phyloP scores from a whole-genome alignment of 2,329 filamentous ascomycete genomes.

The Ceratocystis colombiana region DNA sequence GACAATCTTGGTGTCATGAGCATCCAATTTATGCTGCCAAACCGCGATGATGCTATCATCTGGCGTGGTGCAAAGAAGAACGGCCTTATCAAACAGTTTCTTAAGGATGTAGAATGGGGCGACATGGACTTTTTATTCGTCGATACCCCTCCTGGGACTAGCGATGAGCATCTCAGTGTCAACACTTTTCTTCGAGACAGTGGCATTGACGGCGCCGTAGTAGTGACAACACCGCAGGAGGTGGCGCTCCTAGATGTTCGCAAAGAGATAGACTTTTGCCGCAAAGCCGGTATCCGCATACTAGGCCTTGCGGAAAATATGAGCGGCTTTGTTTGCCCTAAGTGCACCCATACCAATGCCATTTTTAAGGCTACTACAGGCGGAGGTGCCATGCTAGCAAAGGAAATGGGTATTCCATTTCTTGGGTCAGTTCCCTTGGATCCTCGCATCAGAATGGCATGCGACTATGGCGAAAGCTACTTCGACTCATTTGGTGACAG shows the following conservation, averaged over 20 bases:
- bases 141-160: slow-evolving; percentile 91
- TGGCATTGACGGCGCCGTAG: slow-evolving; percentile 83
- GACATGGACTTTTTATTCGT: slow-evolving; percentile 87
- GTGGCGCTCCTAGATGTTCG: slow-evolving; percentile 83
- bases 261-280: slow-evolving; percentile 96
- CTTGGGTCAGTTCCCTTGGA: slow-evolving; percentile 84
- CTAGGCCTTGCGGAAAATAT: slow-evolving; percentile 95
- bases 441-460: slow-evolving; percentile 88
- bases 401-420: slow-evolving; percentile 81
- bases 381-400: slow-evolving; percentile 66
- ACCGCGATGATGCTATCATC: slow-evolving; percentile 87
- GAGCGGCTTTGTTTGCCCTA: slow-evolving; percentile 92
- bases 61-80: slow-evolving; percentile 99
- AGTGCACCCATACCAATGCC: slow-evolving; percentile 68
- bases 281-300: slow-evolving; percentile 81
- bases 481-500: slow-evolving; percentile 90
- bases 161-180: slow-evolving; percentile 88
- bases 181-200: slow-evolving; percentile 85
- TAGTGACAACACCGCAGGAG: slow-evolving; percentile 93
- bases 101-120: slow-evolving; percentile 97
- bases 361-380: slow-evolving; percentile 91
- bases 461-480: slow-evolving; percentile 95
- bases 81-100: slow-evolving; percentile 91
- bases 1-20: slow-evolving; percentile 96
- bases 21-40: slow-evolving; percentile 95